Conservation (phyloP, 2,329 filamentous ascomycete genomes). For the Apiospora malaysiana region DNA sequence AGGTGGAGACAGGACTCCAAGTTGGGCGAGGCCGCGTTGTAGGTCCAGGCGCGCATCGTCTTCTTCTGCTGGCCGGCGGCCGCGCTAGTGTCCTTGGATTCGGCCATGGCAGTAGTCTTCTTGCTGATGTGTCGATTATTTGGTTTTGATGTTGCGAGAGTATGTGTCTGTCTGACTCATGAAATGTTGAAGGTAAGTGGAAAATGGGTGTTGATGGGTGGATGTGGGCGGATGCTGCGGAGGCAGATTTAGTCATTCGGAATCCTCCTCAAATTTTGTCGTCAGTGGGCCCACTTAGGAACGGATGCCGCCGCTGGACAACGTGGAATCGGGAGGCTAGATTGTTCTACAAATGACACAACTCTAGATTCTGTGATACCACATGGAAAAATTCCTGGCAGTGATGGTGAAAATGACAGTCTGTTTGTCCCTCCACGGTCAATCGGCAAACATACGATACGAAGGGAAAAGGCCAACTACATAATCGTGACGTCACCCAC, state of each 20-base stretch:
- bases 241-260: background rate
- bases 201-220: background rate
- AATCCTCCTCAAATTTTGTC: background rate
- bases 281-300: background rate
- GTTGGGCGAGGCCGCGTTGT: constrained; percentile 48
- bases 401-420: background rate
- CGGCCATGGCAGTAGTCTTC: background rate
- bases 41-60: constrained; percentile 65
- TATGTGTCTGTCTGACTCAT: background rate
- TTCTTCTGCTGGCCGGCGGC: background rate
- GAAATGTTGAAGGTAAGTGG: background rate
- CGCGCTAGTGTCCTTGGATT: background rate
- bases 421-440: background rate
- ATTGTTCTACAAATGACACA: background rate
- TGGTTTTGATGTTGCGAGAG: background rate
- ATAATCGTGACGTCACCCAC: background rate
- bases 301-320: background rate
- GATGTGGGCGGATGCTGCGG: background rate
- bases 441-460: background rate
- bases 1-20: constrained; percentile 61
- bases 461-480: background rate
- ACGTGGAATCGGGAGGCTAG: background rate
- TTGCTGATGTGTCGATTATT: background rate
- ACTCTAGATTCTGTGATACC: background rate
- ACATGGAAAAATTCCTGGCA: background rate